Conservation (phyloP, 179 eudicot species). For the Carnegiea gigantea region DNA sequence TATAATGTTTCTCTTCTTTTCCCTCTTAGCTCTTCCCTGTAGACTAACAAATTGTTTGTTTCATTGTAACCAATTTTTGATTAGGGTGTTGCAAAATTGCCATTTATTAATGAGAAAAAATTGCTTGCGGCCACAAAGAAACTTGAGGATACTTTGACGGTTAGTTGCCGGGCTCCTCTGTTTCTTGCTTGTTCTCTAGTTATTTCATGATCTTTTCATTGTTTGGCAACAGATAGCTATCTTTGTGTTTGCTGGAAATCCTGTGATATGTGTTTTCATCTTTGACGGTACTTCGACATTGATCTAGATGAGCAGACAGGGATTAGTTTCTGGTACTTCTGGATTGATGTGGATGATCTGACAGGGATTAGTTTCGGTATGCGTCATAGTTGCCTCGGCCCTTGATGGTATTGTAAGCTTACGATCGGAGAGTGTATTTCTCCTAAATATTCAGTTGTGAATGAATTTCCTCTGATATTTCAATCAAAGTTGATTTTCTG, state of each 20-base stretch:
- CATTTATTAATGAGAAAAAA: constrained; percentile 85
- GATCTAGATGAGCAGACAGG: background rate
- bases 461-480: too few species aligned
- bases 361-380: background rate
- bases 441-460: too few species aligned
- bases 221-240: background rate
- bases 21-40: constrained; percentile 1
- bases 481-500: too few species aligned
- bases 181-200: constrained; percentile 18
- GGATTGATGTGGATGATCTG: background rate
- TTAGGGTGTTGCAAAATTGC: constrained; percentile 93
- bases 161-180: constrained; percentile 28
- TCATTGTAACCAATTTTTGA: background rate
- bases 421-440: too few species aligned
- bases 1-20: background rate
- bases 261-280: background rate
- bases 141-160: constrained; percentile 84
- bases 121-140: constrained; percentile 82
- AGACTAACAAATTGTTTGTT: background rate
- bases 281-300: background rate
- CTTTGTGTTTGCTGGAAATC: background rate
- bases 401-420: background rate
- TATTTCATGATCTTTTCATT: background rate
- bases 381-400: background rate
- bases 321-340: background rate